Evolutionary conservation across 2,329 filamentous ascomycete species (phyloP).

Genomic region (Seiridium cupressi): DNA sequence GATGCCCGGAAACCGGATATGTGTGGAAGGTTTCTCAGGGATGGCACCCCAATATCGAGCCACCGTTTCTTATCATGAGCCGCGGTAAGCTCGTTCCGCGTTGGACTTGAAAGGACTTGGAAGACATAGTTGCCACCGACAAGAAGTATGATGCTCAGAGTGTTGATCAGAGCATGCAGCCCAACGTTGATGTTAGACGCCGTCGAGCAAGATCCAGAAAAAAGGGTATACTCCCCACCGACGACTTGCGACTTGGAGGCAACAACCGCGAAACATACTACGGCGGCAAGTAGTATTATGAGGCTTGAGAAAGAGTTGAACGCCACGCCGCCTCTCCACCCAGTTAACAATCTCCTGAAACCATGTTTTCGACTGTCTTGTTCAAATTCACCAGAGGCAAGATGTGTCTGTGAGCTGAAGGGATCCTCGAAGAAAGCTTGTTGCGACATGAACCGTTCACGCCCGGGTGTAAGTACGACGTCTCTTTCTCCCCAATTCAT

Average conservation of each 20-base stretch:
- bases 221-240: constrained; percentile 35
- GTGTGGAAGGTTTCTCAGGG: constrained; percentile 45
- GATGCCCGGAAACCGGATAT: constrained; percentile 39
- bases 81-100: constrained; percentile 42
- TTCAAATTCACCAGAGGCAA: constrained; percentile 16
- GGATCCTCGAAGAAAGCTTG: constrained; percentile 35
- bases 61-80: constrained; percentile 45
- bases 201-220: constrained; percentile 33
- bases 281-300: constrained; percentile 31
- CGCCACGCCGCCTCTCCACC: constrained; percentile 49
- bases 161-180: constrained; percentile 43
- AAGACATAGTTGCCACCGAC: constrained; percentile 52
- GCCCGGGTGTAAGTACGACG: constrained; percentile 27
- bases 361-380: constrained; percentile 26
- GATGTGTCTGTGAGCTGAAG: constrained; percentile 19
- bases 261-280: constrained; percentile 37
- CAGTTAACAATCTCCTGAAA: constrained; percentile 30
- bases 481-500: constrained; percentile 28
- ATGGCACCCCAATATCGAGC: constrained; percentile 55
- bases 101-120: constrained; percentile 54
- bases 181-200: constrained; percentile 37
- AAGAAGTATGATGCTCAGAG: constrained; percentile 40
- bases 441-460: constrained; percentile 30
- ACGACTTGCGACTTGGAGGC: constrained; percentile 30
- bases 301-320: constrained; percentile 40